phyloP scores from a whole-genome alignment of 768 basidiomycete species.

The Psilocybe cyanescens region DNA sequence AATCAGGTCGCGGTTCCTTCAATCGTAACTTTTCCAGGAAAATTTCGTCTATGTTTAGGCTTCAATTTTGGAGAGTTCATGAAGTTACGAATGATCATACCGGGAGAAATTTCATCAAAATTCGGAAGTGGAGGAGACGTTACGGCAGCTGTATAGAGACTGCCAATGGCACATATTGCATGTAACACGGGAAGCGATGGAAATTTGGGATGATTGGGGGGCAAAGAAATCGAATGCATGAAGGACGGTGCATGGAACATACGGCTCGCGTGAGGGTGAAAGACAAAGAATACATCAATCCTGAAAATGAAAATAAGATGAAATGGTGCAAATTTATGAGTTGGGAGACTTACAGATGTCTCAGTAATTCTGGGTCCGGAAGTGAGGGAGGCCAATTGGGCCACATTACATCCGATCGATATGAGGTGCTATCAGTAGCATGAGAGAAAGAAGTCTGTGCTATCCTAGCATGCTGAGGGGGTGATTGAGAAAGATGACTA shows the following conservation, averaged over 20 bases:
- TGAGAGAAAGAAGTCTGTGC: constrained; percentile 18
- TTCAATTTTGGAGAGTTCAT: not conserved
- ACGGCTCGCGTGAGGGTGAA: constrained; percentile 73
- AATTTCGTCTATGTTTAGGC: constrained; percentile 48
- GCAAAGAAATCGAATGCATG: constrained; percentile 62
- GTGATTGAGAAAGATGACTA: constrained; percentile 28
- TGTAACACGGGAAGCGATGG: constrained; percentile 75
- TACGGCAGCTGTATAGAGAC: constrained; percentile 74
- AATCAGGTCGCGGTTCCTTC: constrained; percentile 52
- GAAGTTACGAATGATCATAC: constrained; percentile 27
- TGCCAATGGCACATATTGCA: constrained; percentile 84
- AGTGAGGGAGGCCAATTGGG: constrained; percentile 66
- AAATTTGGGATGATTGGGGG: constrained; percentile 73
- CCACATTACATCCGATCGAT: constrained; percentile 48
- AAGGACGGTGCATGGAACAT: constrained; percentile 73
- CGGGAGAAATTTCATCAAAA: constrained; percentile 50
- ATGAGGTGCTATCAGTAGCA: constrained; percentile 18
- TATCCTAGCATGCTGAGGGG: constrained; percentile 23
- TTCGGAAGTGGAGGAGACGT: constrained; percentile 57
- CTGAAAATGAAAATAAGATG: constrained; percentile 32
- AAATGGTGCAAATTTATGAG: not conserved
- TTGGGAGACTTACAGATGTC: constrained; percentile 59
- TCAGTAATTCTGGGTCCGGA: constrained; percentile 63
- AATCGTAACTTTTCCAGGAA: constrained; percentile 50
- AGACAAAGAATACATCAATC: constrained; percentile 79